Evolutionary conservation across 2,329 filamentous ascomycete genomes (phyloP), one percentile per base, ranked within the genome.

Genomic region (Claviceps fusiformis): DNA sequence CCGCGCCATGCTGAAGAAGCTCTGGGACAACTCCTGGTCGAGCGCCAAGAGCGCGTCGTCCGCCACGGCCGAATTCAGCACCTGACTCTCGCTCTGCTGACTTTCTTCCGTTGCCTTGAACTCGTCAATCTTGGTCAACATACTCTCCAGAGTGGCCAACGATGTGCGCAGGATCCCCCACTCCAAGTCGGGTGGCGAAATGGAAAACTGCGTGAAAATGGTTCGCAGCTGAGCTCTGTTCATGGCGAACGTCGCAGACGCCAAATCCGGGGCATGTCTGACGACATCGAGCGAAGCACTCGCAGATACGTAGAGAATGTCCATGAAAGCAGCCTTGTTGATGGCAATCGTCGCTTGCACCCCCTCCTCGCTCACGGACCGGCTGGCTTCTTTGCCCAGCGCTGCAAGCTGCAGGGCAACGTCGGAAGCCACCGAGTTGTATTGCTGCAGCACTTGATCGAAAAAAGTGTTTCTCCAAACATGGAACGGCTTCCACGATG

Each of bases 391-490:
- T 54, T 71, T 74, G 3, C 77, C 71, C 60, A 83, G 67, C 13
- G 69, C 69, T n/a, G 71, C 59, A 33, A 80, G 70, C 61, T 83
- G 80, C 58, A 77, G 74, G 53, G 81, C 73, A 57, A 82, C 76
- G 53, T 82, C 79, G 1, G 72, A 68, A 9, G 76, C 77, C 3
- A 77, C 77, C 2, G 75, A 79, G 53, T 76, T 70, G 61, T 80
- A 82, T 58, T 85, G 80, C 8, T 77, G 71, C 45, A 82, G 65
- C 27, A 81, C 72, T 56, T 80, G 76, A 54, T 75, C 73, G 59
- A 83, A 81, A 37, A 85, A 73, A 24, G 70, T 72, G 59, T 75
- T 76, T 58, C 81, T 76, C 83, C 83, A 75, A 31, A 61, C 61
- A 8, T 61, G 59, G 50, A 74, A 70, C 2, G 72, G 66, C 29